phyloP scores from a whole-genome alignment of 2,329 filamentous ascomycete species.

The Dactylellina leptospora region DNA sequence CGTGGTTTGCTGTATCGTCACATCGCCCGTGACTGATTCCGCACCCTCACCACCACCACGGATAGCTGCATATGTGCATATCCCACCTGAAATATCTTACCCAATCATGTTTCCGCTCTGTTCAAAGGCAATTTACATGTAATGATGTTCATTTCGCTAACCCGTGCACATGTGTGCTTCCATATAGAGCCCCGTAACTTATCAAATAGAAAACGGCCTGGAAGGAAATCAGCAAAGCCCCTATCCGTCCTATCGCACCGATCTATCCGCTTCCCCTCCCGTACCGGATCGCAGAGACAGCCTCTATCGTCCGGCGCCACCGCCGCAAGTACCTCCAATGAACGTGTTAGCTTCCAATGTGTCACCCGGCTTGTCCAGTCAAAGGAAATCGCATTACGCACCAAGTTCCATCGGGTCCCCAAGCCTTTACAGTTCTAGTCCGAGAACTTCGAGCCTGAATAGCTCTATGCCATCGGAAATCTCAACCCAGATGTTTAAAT shows the following conservation, averaged over 20 bases:
- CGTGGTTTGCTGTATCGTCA: no score
- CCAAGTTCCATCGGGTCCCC: slow-evolving; percentile 36
- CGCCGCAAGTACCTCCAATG: slow-evolving; percentile 29
- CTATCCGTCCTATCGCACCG: slow-evolving; percentile 35
- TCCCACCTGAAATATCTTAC: slow-evolving; percentile 1
- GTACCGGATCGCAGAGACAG: slow-evolving; percentile 30
- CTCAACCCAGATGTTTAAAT: slow-evolving; percentile 44
- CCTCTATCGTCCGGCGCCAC: slow-evolving; percentile 29
- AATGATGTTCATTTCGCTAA: neutral
- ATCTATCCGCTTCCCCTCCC: slow-evolving; percentile 36
- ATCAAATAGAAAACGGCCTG: slow-evolving; percentile 26
- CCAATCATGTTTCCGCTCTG: no score
- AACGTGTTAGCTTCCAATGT: slow-evolving; percentile 43
- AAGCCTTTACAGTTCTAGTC: slow-evolving; percentile 35
- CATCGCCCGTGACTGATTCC: neutral
- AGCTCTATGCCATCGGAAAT: slow-evolving; percentile 37
- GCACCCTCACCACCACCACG: neutral
- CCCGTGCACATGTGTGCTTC: slow-evolving; percentile 25
- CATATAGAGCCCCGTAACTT: slow-evolving; percentile 35
- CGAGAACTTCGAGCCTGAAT: slow-evolving; percentile 28
- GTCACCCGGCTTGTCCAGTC: slow-evolving; percentile 41
- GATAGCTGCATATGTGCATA: slow-evolving; percentile 2
- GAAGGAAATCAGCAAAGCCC: slow-evolving; percentile 26
- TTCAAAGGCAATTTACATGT: neutral
- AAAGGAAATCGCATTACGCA: slow-evolving; percentile 37